Conservation (phyloP, 768 basidiomycete species). For the Lyophyllum shimeji region DNA sequence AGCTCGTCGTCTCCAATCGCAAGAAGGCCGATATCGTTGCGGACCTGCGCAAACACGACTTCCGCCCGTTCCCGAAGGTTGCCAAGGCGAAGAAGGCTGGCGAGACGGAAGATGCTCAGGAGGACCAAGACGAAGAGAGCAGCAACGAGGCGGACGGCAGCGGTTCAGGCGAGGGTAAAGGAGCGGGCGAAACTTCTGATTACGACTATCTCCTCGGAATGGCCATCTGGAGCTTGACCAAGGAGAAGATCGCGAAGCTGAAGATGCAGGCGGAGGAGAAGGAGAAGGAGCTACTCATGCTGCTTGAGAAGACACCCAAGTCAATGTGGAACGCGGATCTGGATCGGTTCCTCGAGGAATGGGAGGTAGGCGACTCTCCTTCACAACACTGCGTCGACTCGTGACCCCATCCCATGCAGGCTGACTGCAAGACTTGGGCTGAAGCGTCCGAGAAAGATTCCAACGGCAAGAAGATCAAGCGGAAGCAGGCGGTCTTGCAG, state of each 20-base stretch:
- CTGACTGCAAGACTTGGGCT: slow-evolving; percentile 47
- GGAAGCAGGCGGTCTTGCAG: slow-evolving; percentile 44
- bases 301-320: slow-evolving; percentile 77
- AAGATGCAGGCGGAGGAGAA: slow-evolving; percentile 78
- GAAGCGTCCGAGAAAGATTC: slow-evolving; percentile 38
- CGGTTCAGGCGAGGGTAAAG: slow-evolving; percentile 2
- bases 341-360: slow-evolving; percentile 77
- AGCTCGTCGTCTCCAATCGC: slow-evolving; percentile 81
- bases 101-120: slow-evolving; percentile 59
- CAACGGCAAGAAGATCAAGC: slow-evolving; percentile 47
- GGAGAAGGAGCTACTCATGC: slow-evolving; percentile 72
- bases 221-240: slow-evolving; percentile 94
- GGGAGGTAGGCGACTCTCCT: slow-evolving; percentile 63
- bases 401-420: slow-evolving; percentile 23
- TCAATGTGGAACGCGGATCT: slow-evolving; percentile 91
- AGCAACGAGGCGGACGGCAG: slow-evolving; percentile 28
- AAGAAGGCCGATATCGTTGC: slow-evolving; percentile 84
- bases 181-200: slow-evolving; percentile 52
- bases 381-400: background rate
- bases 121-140: slow-evolving; percentile 44
- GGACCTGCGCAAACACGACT: slow-evolving; percentile 81
- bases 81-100: slow-evolving; percentile 64
- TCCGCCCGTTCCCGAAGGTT: slow-evolving; percentile 90
- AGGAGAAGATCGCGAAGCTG: slow-evolving; percentile 92
- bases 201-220: slow-evolving; percentile 94